Conservation (phyloP, 2,329 filamentous ascomycete species). For the Orbilia ellipsospora region DNA sequence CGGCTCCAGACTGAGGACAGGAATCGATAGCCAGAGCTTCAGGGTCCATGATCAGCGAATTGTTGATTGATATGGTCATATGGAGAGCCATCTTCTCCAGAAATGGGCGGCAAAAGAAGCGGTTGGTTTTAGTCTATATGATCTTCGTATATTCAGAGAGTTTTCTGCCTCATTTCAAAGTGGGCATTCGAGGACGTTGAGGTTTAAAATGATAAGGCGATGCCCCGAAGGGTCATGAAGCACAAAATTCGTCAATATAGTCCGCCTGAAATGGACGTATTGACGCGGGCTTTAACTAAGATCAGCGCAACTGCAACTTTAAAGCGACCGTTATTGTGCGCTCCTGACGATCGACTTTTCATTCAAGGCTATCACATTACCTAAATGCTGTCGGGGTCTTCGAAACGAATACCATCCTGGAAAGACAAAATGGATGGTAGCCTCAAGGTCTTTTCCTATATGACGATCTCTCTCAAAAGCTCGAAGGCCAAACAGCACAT, state of each 20-base stretch:
- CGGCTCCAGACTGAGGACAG: conserved; percentile 12
- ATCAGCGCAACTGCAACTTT: conserved; percentile 19
- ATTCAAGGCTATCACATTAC: background rate
- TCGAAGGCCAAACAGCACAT: too few species aligned
- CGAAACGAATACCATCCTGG: conserved; percentile 6
- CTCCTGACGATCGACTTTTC: conserved; percentile 42
- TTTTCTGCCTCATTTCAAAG: conserved; percentile 4
- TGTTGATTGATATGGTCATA: conserved; percentile 20
- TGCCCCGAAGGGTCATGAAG: too few species aligned
- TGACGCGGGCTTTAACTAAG: conserved; percentile 3
- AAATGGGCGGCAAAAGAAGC: conserved; percentile 11
- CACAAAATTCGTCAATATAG: background rate
- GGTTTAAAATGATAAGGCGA: background rate
- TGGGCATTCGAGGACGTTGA: background rate
- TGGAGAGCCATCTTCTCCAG: conserved; percentile 11
- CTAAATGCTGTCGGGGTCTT: background rate
- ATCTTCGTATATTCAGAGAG: background rate
- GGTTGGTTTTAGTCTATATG: background rate
- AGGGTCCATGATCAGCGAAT: conserved; percentile 12
- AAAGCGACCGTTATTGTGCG: conserved; percentile 20
- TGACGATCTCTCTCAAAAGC: conserved; percentile 27
- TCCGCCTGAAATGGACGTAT: conserved; percentile 12
- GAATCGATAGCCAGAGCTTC: background rate
- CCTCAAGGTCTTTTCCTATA: conserved; percentile 22
- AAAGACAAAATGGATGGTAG: conserved; percentile 8